Percentiles rank a stretch among this genome's conserved stretches.
phyloP scores from a whole-genome alignment of 2,329 filamentous ascomycete species.

The Huntiella decipiens region DNA sequence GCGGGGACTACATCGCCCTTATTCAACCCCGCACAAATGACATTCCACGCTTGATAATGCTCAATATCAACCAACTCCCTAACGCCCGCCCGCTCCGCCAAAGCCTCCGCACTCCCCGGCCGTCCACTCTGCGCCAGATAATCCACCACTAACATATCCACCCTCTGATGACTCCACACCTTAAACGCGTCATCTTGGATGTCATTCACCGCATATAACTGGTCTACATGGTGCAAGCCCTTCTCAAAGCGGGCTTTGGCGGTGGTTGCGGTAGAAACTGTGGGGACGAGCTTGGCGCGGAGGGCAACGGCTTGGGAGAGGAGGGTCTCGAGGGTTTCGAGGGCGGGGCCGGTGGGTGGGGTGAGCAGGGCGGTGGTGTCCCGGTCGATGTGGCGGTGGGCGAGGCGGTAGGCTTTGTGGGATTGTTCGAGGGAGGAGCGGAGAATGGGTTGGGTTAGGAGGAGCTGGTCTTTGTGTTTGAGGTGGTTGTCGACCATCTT shows the following conservation, averaged over 20 bases:
- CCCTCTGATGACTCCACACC: slow-evolving; percentile 60
- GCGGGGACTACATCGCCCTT: slow-evolving; percentile 58
- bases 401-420: slow-evolving; percentile 81
- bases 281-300: slow-evolving; percentile 55
- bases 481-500: slow-evolving; percentile 26
- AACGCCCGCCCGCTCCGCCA: slow-evolving; percentile 60
- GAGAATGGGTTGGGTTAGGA: slow-evolving; percentile 82
- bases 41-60: slow-evolving; percentile 67
- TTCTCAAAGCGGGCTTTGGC: slow-evolving; percentile 40
- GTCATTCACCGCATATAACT: slow-evolving; percentile 60
- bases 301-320: slow-evolving; percentile 66
- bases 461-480: slow-evolving; percentile 55
- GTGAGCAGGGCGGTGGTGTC: slow-evolving; percentile 44
- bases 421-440: slow-evolving; percentile 84
- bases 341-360: slow-evolving; percentile 38
- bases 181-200: slow-evolving; percentile 90
- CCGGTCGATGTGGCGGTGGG: slow-evolving; percentile 58
- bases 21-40: slow-evolving; percentile 54
- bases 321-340: slow-evolving; percentile 68
- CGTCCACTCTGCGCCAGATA: slow-evolving; percentile 78
- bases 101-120: slow-evolving; percentile 50
- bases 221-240: slow-evolving; percentile 61
- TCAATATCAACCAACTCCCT: slow-evolving; percentile 71
- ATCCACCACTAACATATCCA: slow-evolving; percentile 79
- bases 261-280: too few relatives aligned